Percentiles rank a stretch among this genome's conserved stretches.
Evolutionary conservation across 192 early-diverging fungal genomes (phyloP).

Genomic region (Physocladia obscura): DNA sequence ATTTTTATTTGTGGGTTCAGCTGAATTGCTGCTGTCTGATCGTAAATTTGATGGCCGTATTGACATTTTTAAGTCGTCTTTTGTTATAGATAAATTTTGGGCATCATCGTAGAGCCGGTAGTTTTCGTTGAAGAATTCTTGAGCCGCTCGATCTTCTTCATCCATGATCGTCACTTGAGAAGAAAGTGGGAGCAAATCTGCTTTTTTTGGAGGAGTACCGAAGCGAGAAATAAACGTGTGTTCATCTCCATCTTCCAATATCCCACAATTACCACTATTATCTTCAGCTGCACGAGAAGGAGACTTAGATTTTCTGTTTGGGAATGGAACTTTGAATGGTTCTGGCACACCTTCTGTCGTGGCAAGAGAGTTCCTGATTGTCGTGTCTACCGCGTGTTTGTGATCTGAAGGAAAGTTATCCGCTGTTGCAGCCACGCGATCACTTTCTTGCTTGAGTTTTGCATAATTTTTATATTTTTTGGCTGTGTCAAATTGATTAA

Average conservation of each 20-base stretch:
- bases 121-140: conserved; percentile 12
- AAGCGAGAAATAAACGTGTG: too few species aligned
- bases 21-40: neutral
- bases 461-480: conserved; percentile 53
- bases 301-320: neutral
- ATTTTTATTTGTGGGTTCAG: too few species aligned
- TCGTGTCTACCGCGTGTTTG: neutral
- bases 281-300: conserved; percentile 1
- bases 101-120: neutral
- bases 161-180: conserved; percentile 17
- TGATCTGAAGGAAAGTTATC: too few species aligned
- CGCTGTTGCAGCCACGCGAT: neutral
- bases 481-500: conserved; percentile 26
- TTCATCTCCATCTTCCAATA: conserved; percentile 7
- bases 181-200: neutral
- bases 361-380: neutral
- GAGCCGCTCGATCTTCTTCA: conserved; percentile 17
- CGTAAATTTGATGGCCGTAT: neutral
- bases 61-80: conserved; percentile 14
- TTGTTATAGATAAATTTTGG: conserved; percentile 8
- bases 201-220: neutral
- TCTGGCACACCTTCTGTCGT: neutral
- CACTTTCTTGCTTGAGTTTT: conserved; percentile 46
- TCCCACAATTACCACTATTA: neutral
- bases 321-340: neutral